Conservation (phyloP, 2,329 filamentous ascomycete genomes). For the Amphichorda felina region DNA sequence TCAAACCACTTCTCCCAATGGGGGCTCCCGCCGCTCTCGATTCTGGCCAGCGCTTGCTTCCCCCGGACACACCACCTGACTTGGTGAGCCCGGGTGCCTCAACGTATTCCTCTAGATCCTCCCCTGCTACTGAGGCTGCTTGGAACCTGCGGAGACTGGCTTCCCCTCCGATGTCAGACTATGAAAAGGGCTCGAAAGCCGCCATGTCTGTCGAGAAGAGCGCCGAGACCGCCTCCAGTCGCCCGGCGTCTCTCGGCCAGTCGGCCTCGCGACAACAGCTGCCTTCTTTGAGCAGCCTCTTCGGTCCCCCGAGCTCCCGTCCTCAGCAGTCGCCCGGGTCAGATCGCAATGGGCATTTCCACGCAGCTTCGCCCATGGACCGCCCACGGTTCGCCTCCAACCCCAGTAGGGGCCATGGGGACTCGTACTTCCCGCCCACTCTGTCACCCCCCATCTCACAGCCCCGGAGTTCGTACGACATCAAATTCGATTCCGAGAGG, state of each 20-base stretch:
- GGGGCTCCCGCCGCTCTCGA: constrained; percentile 40
- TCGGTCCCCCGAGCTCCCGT: constrained; percentile 34
- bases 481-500: constrained; percentile 29
- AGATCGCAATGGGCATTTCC: constrained; percentile 30
- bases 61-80: constrained; percentile 42
- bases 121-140: constrained; percentile 2
- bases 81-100: constrained; percentile 39
- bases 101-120: constrained; percentile 30
- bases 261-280: constrained; percentile 31
- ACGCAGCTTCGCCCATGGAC: constrained; percentile 34
- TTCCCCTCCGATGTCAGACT: constrained; percentile 45
- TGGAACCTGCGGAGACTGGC: constrained; percentile 19
- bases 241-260: constrained; percentile 19
- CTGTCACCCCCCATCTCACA: constrained; percentile 25
- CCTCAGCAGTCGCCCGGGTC: constrained; percentile 32
- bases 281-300: constrained; percentile 44
- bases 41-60: constrained; percentile 34
- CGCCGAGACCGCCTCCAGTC: constrained; percentile 21
- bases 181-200: constrained; percentile 28
- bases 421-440: constrained; percentile 35
- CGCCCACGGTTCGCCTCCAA: constrained; percentile 26
- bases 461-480: constrained; percentile 33
- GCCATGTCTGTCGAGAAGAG: constrained; percentile 17
- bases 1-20: constrained; percentile 30
- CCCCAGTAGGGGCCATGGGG: constrained; percentile 20